Conservation (phyloP, 768 basidiomycete genomes). For the Tylopilus sp. region DNA sequence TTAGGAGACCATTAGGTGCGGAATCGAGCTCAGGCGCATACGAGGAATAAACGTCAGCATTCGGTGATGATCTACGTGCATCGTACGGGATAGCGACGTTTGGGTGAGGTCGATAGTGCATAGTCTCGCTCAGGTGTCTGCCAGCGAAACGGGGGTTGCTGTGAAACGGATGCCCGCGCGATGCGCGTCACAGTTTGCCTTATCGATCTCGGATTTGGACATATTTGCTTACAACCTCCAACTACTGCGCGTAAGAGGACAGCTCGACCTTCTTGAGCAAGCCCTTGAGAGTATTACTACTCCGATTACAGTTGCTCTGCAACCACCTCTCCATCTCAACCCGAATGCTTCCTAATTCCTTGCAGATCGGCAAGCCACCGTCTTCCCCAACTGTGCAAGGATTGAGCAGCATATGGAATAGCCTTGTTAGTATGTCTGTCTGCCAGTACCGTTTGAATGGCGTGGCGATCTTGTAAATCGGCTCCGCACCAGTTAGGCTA, state of each 20-base stretch:
- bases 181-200: too few relatives aligned
- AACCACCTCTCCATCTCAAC: slow-evolving; percentile 88
- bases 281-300: slow-evolving; percentile 75
- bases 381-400: slow-evolving; percentile 57
- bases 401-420: slow-evolving; percentile 89
- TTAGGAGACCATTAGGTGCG: slow-evolving; percentile 20
- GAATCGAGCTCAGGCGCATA: slow-evolving; percentile 31
- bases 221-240: slow-evolving; percentile 6
- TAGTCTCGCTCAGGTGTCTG: slow-evolving; percentile 4
- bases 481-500: slow-evolving; percentile 29
- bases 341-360: slow-evolving; percentile 62
- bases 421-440: slow-evolving; percentile 72
- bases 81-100: slow-evolving; percentile 38
- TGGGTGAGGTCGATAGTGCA: slow-evolving; percentile 35
- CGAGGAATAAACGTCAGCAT: slow-evolving; percentile 26
- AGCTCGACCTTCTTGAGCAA: slow-evolving; percentile 80
- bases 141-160: too few relatives aligned
- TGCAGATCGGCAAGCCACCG: slow-evolving; percentile 65
- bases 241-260: slow-evolving; percentile 35
- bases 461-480: slow-evolving; percentile 61
- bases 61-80: slow-evolving; percentile 32
- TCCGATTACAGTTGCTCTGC: slow-evolving; percentile 80
- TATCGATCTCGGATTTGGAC: slow-evolving; percentile 21
- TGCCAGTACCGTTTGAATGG: slow-evolving; percentile 97
- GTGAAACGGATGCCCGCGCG: too few relatives aligned